A percentile compares a stretch with the other conserved stretches of the same genome.
Evolutionary conservation across 2,329 filamentous ascomycete genomes (phyloP).

Genomic region (Zymoseptoria brevis): DNA sequence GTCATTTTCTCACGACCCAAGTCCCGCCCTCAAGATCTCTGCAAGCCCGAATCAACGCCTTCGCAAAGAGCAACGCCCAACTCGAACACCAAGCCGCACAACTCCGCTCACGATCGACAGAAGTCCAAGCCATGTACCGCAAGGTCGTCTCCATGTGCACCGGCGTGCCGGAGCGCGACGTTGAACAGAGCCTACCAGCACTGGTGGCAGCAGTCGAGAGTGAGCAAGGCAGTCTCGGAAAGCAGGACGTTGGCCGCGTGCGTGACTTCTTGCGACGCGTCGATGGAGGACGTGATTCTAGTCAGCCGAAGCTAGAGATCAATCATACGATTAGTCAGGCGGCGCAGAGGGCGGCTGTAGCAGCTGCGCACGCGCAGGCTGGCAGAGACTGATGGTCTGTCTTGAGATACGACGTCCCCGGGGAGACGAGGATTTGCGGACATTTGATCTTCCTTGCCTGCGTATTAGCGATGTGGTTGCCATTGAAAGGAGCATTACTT

Average conservation of each 20-base stretch:
- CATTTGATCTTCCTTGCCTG: background rate
- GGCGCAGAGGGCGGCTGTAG: background rate
- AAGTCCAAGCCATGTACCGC: conserved; percentile 80
- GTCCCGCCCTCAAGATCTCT: conserved; percentile 35
- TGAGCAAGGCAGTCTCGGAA: conserved; percentile 44
- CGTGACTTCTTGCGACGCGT: conserved; percentile 73
- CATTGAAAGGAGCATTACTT: background rate
- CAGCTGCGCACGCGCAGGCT: background rate
- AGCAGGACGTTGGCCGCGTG: conserved; percentile 61
- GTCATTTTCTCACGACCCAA: conserved; percentile 19
- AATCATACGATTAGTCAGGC: conserved; percentile 8
- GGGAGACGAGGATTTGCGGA: background rate
- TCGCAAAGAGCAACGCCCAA: conserved; percentile 59
- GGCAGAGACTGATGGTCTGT: background rate
- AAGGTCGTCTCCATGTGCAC: conserved; percentile 84
- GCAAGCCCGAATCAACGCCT: conserved; percentile 60
- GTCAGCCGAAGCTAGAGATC: conserved; percentile 4
- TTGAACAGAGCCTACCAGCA: conserved; percentile 72
- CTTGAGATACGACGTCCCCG: background rate
- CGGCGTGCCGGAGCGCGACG: conserved; percentile 64
- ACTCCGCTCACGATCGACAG: conserved; percentile 70
- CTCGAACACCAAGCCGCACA: conserved; percentile 60
- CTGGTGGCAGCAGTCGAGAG: conserved; percentile 85
- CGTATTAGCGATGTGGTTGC: background rate
- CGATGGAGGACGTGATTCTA: conserved; percentile 36